These are phyloP conservation scores for Cystobasidiopsis lactophilus DNA, from an alignment of 768 basidiomycete genomes.

Conservation along the genomic window DNA sequence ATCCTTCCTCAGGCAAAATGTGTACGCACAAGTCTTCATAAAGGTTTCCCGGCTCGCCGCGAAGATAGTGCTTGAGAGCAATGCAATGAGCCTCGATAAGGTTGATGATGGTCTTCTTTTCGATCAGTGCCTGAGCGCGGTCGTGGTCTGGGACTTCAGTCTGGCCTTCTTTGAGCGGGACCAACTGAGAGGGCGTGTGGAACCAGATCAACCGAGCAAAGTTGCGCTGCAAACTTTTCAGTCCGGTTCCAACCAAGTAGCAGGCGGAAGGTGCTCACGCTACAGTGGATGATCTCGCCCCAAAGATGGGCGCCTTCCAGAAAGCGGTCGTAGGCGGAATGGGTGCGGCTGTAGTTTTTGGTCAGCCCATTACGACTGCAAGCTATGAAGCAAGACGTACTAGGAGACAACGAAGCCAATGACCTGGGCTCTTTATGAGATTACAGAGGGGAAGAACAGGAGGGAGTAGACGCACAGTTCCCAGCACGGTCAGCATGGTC, in stretches of 20 bases:
- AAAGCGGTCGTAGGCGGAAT: not conserved
- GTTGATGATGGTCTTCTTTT: constrained; percentile 6
- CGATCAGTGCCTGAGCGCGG: not conserved
- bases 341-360: not conserved
- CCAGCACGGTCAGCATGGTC: not conserved
- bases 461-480: not conserved
- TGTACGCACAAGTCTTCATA: too few relatives aligned
- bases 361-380: not conserved
- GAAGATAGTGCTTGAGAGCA: constrained; percentile 8
- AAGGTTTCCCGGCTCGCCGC: too few relatives aligned
- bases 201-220: not conserved
- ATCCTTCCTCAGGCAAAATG: too few relatives aligned
- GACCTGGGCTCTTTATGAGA: not conserved
- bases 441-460: not conserved
- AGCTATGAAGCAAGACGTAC: not conserved
- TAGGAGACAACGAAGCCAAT: not conserved
- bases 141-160: not conserved
- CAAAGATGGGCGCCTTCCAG: too few relatives aligned
- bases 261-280: too few relatives aligned
- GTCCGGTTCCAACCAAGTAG: too few relatives aligned
- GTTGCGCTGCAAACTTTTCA: too few relatives aligned
- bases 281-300: too few relatives aligned
- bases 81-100: constrained; percentile 8
- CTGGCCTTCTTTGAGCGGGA: not conserved
- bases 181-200: not conserved